A percentile compares a stretch with the other conserved stretches of the same genome.
phyloP scores from a whole-genome alignment of 176 grass and related monocot genomes.

The Avena sativa region DNA sequence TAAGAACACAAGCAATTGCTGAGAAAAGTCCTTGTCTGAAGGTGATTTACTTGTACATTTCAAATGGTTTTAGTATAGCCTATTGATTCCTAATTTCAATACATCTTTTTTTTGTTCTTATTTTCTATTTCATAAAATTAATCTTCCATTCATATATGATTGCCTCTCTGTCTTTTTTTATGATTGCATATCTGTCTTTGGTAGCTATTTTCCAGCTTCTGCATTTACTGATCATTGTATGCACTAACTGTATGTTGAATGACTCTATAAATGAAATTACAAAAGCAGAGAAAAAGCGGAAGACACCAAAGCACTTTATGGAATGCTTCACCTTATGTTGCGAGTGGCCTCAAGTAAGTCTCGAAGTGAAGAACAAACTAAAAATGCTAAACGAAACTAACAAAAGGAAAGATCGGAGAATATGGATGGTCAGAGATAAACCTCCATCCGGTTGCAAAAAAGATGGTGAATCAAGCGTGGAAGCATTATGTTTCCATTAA shows the following conservation, averaged over 20 bases:
- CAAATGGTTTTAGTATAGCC: neutral
- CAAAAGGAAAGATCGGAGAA: too few relatives aligned
- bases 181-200: neutral
- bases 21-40: neutral
- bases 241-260: neutral
- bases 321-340: too few relatives aligned
- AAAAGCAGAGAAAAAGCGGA: neutral
- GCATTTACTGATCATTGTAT: neutral
- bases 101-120: neutral
- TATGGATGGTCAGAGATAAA: too few relatives aligned
- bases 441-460: too few relatives aligned
- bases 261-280: neutral
- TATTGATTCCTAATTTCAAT: neutral
- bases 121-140: neutral
- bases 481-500: too few relatives aligned
- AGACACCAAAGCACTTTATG: too few relatives aligned
- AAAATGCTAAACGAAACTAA: too few relatives aligned
- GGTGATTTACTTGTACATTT: conserved; percentile 14
- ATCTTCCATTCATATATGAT: too few relatives aligned
- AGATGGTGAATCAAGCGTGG: too few relatives aligned
- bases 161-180: neutral
- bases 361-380: too few relatives aligned
- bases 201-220: neutral
- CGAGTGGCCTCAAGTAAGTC: too few relatives aligned
- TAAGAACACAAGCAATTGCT: neutral